Evolutionary conservation across 768 basidiomycete species (phyloP).

Genomic region (Mycena polygramma): DNA sequence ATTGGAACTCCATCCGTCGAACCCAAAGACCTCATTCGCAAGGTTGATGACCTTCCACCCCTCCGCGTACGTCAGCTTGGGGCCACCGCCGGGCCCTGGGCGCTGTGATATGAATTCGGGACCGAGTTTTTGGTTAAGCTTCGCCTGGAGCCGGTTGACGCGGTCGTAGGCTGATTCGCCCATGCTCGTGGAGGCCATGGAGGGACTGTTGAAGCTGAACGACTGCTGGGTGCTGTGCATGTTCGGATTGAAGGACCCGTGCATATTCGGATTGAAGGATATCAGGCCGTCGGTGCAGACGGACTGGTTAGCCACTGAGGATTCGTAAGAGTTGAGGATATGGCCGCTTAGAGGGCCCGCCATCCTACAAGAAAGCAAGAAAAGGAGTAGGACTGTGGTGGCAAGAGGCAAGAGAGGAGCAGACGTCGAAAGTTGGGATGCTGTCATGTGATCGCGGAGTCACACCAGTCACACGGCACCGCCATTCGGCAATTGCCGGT

Average conservation of each 20-base stretch:
- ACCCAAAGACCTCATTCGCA: conserved; percentile 98
- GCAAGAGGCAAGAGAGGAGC: conserved; percentile 11
- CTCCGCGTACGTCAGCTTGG: conserved; percentile 93
- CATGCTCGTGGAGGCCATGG: conserved; percentile 53
- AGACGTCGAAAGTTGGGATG: neutral
- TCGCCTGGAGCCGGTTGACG: conserved; percentile 81
- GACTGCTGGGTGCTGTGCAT: conserved; percentile 44
- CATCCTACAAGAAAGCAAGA: conserved; percentile 52
- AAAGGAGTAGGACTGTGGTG: conserved; percentile 30
- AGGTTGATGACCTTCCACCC: conserved; percentile 99
- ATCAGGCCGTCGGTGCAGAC: conserved; percentile 67
- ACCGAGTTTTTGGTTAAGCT: conserved; percentile 89
- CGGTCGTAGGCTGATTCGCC: conserved; percentile 75
- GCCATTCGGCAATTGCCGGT: no score
- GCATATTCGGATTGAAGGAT: conserved; percentile 73
- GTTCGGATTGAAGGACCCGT: conserved; percentile 53
- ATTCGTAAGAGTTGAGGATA: conserved; percentile 62
- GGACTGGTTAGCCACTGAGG: conserved; percentile 38
- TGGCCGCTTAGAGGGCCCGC: conserved; percentile 73
- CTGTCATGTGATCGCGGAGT: conserved; percentile 15
- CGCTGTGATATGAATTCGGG: conserved; percentile 94
- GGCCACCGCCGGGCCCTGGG: conserved; percentile 88
- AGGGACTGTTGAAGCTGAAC: conserved; percentile 41
- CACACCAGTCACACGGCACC: neutral
- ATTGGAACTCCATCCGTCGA: conserved; percentile 94